Evolutionary conservation across 2,329 filamentous ascomycete genomes (phyloP).

Genomic region (Colletotrichum lentis): DNA sequence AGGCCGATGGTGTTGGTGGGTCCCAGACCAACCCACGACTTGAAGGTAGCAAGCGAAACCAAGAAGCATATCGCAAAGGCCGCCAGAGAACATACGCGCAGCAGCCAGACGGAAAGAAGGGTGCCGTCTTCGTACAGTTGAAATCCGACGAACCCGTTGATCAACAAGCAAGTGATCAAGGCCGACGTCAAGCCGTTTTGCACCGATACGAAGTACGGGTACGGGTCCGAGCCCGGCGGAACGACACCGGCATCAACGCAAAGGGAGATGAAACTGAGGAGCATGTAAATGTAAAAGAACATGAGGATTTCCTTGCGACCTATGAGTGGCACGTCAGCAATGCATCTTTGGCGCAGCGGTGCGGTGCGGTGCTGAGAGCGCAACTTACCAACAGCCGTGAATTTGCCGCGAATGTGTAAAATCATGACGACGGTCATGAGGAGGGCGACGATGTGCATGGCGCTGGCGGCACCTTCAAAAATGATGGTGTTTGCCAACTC

Average conservation of each 20-base stretch:
- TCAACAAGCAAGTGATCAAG: constrained; percentile 85
- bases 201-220: constrained; percentile 89
- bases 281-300: constrained; percentile 97
- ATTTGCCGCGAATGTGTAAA: constrained; percentile 94
- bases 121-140: constrained; percentile 98
- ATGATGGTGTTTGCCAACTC: constrained; percentile 98
- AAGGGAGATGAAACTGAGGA: constrained; percentile 87
- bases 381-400: constrained; percentile 89
- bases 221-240: constrained; percentile 79
- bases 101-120: constrained; percentile 88
- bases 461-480: constrained; percentile 89
- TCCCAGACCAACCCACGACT: constrained; percentile 84
- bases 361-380: background rate
- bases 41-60: constrained; percentile 91
- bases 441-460: constrained; percentile 90
- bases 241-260: constrained; percentile 93
- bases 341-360: background rate
- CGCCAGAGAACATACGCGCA: constrained; percentile 77
- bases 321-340: constrained; percentile 41
- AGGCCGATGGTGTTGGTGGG: constrained; percentile 88
- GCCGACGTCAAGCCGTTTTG: constrained; percentile 88
- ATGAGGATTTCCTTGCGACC: constrained; percentile 76
- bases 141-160: constrained; percentile 98
- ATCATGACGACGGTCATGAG: constrained; percentile 98
- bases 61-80: constrained; percentile 90